Base-by-base conservation (phyloP, 75 land plant species). In the Cupressus sempervirens region DNA sequence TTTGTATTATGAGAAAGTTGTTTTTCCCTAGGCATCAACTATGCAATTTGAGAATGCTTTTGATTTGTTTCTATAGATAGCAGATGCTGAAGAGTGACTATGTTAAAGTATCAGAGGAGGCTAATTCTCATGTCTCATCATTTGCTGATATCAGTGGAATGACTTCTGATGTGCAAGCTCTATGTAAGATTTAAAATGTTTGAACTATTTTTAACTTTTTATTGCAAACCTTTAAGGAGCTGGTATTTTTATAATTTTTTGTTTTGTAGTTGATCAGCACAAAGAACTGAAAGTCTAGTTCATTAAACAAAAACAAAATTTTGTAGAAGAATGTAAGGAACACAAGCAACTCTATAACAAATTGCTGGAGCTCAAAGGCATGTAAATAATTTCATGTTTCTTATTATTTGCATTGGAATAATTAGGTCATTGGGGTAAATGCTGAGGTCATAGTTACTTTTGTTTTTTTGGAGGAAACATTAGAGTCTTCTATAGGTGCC, bases 401-500 rank as follows among this genome's bases (percentile, higher is more conserved):
- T 23, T 18, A 34, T 36, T 43, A 35, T 32, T 34, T 30, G 0
- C 65, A 52, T 72, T 32, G 75, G 65, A 53, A 13, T 8, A 15
- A 50, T 38, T 14, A 46, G 7, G 65, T 34, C n/a, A 23, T 81
- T 74, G 1, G 30, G 52, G 46, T 12, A 48, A 10, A 81, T 81
- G 18, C 35, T 14, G 48, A 81, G 32, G 20, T 81, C 9, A 7
- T 68, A 52, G 8, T 30, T 72, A 18, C 52, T 86, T 83, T 6
- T 20, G 12, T 82, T 20, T 77, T 75, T 84, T 8, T 82, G 38
- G 94, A 98, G 99, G 99, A 70, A 98, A 98, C 81, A 96, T 98
- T 67, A 90, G 99, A 82, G 99, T 98, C 56, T 98, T 95, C 67
- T 98, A 98, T 83, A 84, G 99, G 65, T 95, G 98, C 80, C 87